phyloP scores from a whole-genome alignment of 257 asterid genomes.

The Eucommia ulmoides region DNA sequence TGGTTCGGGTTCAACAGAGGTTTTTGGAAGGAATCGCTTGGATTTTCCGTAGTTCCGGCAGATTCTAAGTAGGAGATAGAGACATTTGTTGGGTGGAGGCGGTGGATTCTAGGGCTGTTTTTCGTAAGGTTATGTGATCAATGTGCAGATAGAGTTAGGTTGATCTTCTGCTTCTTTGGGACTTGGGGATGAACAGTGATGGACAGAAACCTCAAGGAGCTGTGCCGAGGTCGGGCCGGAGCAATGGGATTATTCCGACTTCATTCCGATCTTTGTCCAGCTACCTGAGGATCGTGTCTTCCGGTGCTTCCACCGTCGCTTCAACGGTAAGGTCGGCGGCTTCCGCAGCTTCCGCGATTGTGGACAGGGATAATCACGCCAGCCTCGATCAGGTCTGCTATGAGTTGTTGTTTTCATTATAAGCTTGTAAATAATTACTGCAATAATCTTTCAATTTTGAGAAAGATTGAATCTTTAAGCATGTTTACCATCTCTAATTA shows the following conservation, averaged over 20 bases:
- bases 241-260: constrained; percentile 40
- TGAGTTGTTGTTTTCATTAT: constrained; percentile 23
- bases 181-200: constrained; percentile 64
- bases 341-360: constrained; percentile 74
- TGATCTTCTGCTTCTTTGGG: constrained; percentile 4
- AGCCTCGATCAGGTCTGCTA: constrained; percentile 74
- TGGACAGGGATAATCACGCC: constrained; percentile 60
- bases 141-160: no score
- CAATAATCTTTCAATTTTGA: constrained; percentile 52
- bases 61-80: no score
- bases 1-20: no score
- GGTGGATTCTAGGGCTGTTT: no score
- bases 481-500: constrained; percentile 76
- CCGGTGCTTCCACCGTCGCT: constrained; percentile 79
- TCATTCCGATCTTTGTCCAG: constrained; percentile 68
- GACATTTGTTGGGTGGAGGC: no score
- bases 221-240: constrained; percentile 15
- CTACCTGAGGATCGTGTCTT: constrained; percentile 63
- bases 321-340: constrained; percentile 82
- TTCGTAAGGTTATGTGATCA: no score
- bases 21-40: no score
- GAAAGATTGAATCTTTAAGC: constrained; percentile 68
- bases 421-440: constrained; percentile 59
- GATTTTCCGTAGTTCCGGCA: no score
- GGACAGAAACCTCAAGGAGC: constrained; percentile 23